Base-by-base conservation (phyloP, 2,329 filamentous ascomycete species). In the Ophiocordyceps camponoti-rufipedis region DNA sequence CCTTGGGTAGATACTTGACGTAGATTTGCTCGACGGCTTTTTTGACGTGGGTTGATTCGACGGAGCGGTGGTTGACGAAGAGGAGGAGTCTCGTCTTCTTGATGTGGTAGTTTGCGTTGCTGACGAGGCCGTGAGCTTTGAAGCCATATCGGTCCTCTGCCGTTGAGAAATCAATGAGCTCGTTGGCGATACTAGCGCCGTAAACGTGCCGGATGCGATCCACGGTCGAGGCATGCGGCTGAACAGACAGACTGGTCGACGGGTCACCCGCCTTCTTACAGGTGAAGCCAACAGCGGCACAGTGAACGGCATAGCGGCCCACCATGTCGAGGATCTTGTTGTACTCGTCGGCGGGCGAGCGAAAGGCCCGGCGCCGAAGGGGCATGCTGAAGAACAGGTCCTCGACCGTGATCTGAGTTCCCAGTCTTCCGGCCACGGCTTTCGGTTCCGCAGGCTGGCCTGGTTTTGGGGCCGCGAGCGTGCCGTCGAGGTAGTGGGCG, bases 371-470 rank as follows among this genome's bases (percentile, higher is more conserved):
- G 33, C 88, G 78, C 23, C 91, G 77, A 9, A 83, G 94, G 0
- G 87, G 88, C 1, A 96, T 78, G 55, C 95, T 98, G 69, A 94
- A 98, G 61, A 98, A 98, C 11, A 98, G 66, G 59, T 98, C 91
- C 57, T 98, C 89, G 14, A 98, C 88, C 0, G 85, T 88, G 55
- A 98, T 94, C 56, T 95, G 88, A 2, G 91, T 98, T 8, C 91
- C 91, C 50, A 78, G 81, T 14, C 88, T 77, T 14, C 91, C 91
- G 42, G 91, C 89, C 38, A 81, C 84, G 5, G 86, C 80, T 57
- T 86, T 94, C 2, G 91, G 91, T 39, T 94, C 87, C 2, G 83
- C 70, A 51, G 72, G 78, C 58, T 94, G 88, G 12, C 89, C 89
- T 11, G 89, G 87, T 58, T 96, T 96, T 10, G 84, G 69, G 13